Percentiles rank a stretch among this genome's conserved stretches.
These are phyloP conservation scores for Amanita inopinata DNA, from an alignment of 768 basidiomycete genomes.

Conservation along the genomic window DNA sequence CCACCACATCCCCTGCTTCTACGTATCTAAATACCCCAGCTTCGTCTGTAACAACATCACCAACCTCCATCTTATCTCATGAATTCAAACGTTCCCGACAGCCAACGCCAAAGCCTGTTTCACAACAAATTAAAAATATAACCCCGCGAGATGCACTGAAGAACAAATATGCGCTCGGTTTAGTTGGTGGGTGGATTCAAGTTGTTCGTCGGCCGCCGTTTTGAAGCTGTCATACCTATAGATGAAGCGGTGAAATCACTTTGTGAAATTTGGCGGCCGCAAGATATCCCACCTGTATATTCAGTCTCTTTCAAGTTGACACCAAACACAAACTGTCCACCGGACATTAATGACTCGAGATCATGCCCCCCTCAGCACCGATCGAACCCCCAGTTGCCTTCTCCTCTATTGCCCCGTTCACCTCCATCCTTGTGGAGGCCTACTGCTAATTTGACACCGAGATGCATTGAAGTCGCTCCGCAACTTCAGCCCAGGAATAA, in stretches of 20 bases:
- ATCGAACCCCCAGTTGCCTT: conserved; percentile 35
- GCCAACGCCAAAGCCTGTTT: conserved; percentile 18
- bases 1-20: conserved; percentile 25
- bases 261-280: conserved; percentile 72
- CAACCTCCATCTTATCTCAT: conserved; percentile 26
- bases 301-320: conserved; percentile 24
- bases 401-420: conserved; percentile 30
- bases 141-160: conserved; percentile 30
- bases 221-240: conserved; percentile 17
- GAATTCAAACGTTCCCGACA: conserved; percentile 21
- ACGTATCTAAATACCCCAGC: conserved; percentile 51
- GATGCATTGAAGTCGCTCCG: conserved; percentile 11
- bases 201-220: background rate
- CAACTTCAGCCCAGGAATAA: conserved; percentile 10
- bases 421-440: conserved; percentile 3
- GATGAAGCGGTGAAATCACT: conserved; percentile 75
- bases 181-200: conserved; percentile 52
- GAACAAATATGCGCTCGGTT: conserved; percentile 56
- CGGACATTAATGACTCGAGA: conserved; percentile 12
- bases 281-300: conserved; percentile 54
- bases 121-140: conserved; percentile 24
- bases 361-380: conserved; percentile 8
- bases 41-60: conserved; percentile 41
- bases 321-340: conserved; percentile 15
- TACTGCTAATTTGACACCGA: conserved; percentile 8